Percentiles rank a stretch among this genome's conserved stretches.
Conservation (phyloP, 176 grass and related monocot genomes). For the Eragrostis curvula region DNA sequence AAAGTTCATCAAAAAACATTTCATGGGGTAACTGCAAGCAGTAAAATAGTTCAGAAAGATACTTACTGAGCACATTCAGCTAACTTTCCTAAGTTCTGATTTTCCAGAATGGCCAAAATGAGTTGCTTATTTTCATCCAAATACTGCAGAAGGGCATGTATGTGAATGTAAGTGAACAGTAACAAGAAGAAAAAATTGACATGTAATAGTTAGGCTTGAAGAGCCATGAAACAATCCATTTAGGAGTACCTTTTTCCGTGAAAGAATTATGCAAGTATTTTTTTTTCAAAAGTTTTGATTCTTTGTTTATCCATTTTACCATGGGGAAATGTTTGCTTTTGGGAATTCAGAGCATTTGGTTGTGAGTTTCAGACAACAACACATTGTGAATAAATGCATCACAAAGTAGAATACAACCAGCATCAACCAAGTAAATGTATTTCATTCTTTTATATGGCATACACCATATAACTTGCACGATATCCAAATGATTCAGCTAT, state of each 20-base stretch:
- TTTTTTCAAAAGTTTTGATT: neutral
- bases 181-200: constrained; percentile 27
- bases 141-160: constrained; percentile 60
- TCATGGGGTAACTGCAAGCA: neutral
- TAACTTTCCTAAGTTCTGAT: constrained; percentile 90
- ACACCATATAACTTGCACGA: neutral
- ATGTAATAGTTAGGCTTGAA: constrained; percentile 1
- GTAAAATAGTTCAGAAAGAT: constrained; percentile 18
- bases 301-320: constrained; percentile 8
- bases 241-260: constrained; percentile 14
- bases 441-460: neutral
- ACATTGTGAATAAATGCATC: neutral
- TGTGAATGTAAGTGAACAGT: constrained; percentile 24
- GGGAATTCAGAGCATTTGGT: constrained; percentile 3
- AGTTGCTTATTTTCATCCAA: constrained; percentile 98
- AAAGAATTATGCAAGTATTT: constrained; percentile 13
- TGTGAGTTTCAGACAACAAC: neutral
- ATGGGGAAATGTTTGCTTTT: neutral
- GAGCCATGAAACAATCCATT: constrained; percentile 9
- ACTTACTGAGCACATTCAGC: constrained; percentile 98
- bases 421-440: neutral
- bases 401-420: neutral
- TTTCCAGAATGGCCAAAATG: constrained; percentile 95
- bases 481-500: constrained; percentile 7
- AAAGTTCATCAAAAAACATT: constrained; percentile 11